A percentile compares a stretch with the other conserved stretches of the same genome.
phyloP scores from a whole-genome alignment of 108 stramenopile species.

The Pseudonitzschia multistriata region DNA sequence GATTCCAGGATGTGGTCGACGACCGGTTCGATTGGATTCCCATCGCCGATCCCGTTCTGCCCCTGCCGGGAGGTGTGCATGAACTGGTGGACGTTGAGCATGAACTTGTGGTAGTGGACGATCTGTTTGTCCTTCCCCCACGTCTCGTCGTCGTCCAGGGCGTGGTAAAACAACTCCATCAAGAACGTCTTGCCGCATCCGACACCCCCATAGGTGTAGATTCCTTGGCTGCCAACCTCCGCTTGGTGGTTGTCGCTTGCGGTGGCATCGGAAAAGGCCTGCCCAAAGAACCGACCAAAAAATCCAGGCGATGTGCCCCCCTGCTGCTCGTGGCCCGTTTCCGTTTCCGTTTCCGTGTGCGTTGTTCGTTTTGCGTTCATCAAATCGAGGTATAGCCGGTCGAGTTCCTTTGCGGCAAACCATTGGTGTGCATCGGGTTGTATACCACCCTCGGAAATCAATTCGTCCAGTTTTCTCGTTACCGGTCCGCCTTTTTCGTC shows the following conservation, averaged over 20 bases:
- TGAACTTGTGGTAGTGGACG: conserved; percentile 98
- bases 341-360: background rate
- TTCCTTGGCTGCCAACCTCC: conserved; percentile 39
- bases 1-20: conserved; percentile 46
- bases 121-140: conserved; percentile 70
- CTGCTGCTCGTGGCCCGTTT: background rate
- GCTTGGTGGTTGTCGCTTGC: background rate
- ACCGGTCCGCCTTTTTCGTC: conserved; percentile 1
- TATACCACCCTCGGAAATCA: conserved; percentile 43
- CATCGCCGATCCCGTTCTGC: conserved; percentile 29
- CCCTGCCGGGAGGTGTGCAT: conserved; percentile 61
- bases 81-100: conserved; percentile 84
- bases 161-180: conserved; percentile 93
- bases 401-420: conserved; percentile 54
- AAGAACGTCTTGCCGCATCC: conserved; percentile 97
- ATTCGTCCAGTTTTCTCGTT: conserved; percentile 16
- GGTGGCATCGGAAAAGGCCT: background rate
- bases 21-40: conserved; percentile 54
- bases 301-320: conserved; percentile 8
- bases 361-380: conserved; percentile 18
- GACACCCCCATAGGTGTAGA: conserved; percentile 91
- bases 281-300: conserved; percentile 28
- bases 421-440: conserved; percentile 66
- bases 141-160: conserved; percentile 28
- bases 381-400: conserved; percentile 58